phyloP scores from a whole-genome alignment of 2,329 filamentous ascomycete species.

The Ilyonectria destructans region DNA sequence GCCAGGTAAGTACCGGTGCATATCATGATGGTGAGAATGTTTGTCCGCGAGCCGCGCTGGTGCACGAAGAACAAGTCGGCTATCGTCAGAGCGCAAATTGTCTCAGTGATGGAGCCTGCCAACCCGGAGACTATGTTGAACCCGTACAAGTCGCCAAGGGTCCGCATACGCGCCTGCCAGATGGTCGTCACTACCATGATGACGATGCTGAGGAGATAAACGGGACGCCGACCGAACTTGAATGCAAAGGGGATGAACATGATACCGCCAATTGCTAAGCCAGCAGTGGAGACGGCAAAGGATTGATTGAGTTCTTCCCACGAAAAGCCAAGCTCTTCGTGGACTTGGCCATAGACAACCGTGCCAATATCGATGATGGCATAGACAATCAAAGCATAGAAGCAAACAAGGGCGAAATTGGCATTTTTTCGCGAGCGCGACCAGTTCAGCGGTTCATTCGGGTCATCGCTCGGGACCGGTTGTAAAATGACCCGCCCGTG shows the following conservation, averaged over 20 bases:
- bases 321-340: not conserved
- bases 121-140: not conserved
- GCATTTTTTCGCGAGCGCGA: slow-evolving; percentile 7
- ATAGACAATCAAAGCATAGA: slow-evolving; percentile 10
- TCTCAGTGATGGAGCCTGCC: not conserved
- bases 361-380: slow-evolving; percentile 1
- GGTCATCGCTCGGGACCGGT: no score
- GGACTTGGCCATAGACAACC: not conserved
- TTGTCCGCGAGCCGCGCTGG: not conserved
- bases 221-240: slow-evolving; percentile 4
- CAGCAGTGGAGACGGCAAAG: not conserved
- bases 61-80: slow-evolving; percentile 8
- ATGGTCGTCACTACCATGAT: not conserved
- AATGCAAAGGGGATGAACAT: not conserved
- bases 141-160: not conserved
- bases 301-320: not conserved
- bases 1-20: not conserved
- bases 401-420: slow-evolving; percentile 17
- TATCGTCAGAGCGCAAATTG: not conserved
- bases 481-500: no score
- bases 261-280: not conserved
- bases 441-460: slow-evolving; percentile 6
- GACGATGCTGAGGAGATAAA: not conserved
- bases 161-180: not conserved
- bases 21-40: not conserved